phyloP scores from a whole-genome alignment of 2,329 filamentous ascomycete species.

The Xylaria sp. region DNA sequence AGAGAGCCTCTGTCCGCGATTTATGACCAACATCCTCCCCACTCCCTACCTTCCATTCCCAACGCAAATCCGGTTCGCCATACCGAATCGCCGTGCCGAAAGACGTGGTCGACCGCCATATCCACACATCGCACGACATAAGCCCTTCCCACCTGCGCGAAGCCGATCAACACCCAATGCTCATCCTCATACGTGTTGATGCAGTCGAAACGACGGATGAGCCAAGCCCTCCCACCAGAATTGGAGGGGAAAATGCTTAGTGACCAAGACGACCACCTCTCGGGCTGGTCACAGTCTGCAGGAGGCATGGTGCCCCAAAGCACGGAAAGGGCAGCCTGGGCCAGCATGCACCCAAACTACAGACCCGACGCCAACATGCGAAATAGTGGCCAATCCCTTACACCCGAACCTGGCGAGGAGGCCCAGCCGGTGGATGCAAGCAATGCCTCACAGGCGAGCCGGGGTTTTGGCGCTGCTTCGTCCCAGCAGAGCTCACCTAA shows the following conservation, averaged over 20 bases:
- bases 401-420: slow-evolving; percentile 59
- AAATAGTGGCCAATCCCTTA: slow-evolving; percentile 64
- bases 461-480: slow-evolving; percentile 41
- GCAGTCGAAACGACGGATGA: slow-evolving; percentile 50
- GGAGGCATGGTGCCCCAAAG: slow-evolving; percentile 32
- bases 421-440: slow-evolving; percentile 26
- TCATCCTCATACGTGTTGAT: slow-evolving; percentile 37
- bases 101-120: slow-evolving; percentile 30
- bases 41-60: neutral
- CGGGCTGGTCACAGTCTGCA: slow-evolving; percentile 38
- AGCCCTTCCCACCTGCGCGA: slow-evolving; percentile 24
- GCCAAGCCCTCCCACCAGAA: slow-evolving; percentile 45
- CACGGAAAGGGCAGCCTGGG: slow-evolving; percentile 25
- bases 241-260: slow-evolving; percentile 50
- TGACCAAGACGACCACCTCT: slow-evolving; percentile 41
- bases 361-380: slow-evolving; percentile 36
- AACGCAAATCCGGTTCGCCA: slow-evolving; percentile 17
- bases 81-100: slow-evolving; percentile 27
- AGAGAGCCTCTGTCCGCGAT: slow-evolving; percentile 19
- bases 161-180: slow-evolving; percentile 32
- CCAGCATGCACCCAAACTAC: slow-evolving; percentile 28
- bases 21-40: slow-evolving; percentile 27
- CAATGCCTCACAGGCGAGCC: slow-evolving; percentile 34
- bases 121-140: slow-evolving; percentile 28
- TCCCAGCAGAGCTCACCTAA: slow-evolving; percentile 51